Base-by-base conservation (phyloP, 2,329 filamentous ascomycete species). In the Hirsutella rhossiliensis region DNA sequence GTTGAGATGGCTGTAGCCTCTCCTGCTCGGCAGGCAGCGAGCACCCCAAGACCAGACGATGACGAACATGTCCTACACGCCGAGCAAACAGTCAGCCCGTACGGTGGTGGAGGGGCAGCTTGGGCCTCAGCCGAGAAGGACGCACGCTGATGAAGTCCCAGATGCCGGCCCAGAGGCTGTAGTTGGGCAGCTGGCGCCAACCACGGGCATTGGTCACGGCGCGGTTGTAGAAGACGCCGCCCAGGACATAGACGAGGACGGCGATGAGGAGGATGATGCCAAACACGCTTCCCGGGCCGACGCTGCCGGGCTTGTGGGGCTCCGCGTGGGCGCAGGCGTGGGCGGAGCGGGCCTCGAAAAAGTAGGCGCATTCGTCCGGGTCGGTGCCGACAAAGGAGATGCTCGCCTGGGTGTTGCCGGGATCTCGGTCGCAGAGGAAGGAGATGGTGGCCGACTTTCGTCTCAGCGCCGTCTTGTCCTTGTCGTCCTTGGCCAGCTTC, bases 151-250 rank as follows among this genome's bases (percentile, higher is more conserved):
- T 66, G 61, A 95, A 94, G 53, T 75, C 80, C 66, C 85, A 81
- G 49, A 96, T 85, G 44, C 87, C 83, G 28, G 87, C 81, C 92
- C 92, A 98, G 53, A 96, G 76, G 54, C 78, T 80, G 67, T 92
- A 96, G 66, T 98, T 97, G 43, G 92, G 92, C 53, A 96, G 69
- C 63, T 98, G 92, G 53, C 86, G 79, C 92, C 90, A 97, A 40
- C 92, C 92, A 49, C 92, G 76, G 54, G 94, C 88, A 61, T 98
- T 87, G 65, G 89, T 83, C 46, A 98, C 89, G 29, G 87, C 94
- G 47, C 92, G 80, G 64, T 96, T 90, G 69, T 97, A 98, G 50
- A 95, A 88, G 54, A 94, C 84, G 56, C 92, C 92, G 53, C 92
- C 92, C 32, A 94, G 75, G 44, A 95, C 70, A 64, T 98, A 98